Conservation (phyloP, 805 yeast genomes). For the Diddensiella transvaalensis region DNA sequence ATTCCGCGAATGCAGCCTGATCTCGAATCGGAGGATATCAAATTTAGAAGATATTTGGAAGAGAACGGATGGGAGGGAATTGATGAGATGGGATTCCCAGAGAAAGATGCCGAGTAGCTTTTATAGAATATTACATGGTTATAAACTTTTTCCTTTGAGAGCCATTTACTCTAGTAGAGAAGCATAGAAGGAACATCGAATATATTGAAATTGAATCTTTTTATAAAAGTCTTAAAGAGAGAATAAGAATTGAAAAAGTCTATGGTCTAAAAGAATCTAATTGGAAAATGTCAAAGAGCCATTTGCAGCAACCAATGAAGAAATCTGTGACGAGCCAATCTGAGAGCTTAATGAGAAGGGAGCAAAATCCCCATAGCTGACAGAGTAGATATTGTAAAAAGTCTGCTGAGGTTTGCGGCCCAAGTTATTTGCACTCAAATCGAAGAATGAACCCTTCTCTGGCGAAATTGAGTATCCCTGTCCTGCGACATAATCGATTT, state of each 20-base stretch:
- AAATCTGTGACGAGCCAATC: not conserved
- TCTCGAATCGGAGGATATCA: slow-evolving; percentile 9
- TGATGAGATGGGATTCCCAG: slow-evolving; percentile 10
- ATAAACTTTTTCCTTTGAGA: not conserved
- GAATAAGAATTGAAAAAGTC: no score
- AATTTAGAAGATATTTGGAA: slow-evolving; percentile 5
- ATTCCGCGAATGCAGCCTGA: slow-evolving; percentile 8
- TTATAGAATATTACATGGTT: no score
- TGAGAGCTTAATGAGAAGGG: not conserved
- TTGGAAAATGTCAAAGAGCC: not conserved
- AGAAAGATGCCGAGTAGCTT: not conserved
- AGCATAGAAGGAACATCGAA: no score
- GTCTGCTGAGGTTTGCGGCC: not conserved
- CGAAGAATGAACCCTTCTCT: not conserved
- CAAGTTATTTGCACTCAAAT: not conserved
- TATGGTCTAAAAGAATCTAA: no score
- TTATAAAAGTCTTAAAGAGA: no score
- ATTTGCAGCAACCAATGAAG: not conserved
- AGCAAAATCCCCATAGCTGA: not conserved
- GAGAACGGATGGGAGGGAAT: slow-evolving; percentile 7
- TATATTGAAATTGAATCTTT: no score
- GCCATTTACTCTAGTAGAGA: no score
- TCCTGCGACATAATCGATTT: not conserved
- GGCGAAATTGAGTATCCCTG: slow-evolving; percentile 3
- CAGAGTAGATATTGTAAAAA: slow-evolving; percentile 4